These are phyloP conservation scores for Pisolithus microcarpus DNA, from an alignment of 768 basidiomycete species.

Conservation along the genomic window DNA sequence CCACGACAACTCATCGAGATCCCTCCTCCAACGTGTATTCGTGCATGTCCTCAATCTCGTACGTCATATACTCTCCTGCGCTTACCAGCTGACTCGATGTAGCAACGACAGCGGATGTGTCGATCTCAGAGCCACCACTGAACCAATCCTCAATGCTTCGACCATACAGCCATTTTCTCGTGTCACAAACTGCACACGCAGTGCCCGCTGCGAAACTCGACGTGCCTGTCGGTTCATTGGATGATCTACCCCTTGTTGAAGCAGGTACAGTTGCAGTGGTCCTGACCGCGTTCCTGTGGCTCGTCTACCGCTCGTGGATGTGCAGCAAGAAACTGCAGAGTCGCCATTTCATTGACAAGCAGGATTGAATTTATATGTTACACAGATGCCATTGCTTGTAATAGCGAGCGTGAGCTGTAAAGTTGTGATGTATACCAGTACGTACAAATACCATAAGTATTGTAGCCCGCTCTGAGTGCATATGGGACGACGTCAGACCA, in stretches of 20 bases:
- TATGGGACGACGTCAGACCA: conserved; percentile 28
- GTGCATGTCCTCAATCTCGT: conserved; percentile 26
- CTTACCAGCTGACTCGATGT: neutral
- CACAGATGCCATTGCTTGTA: conserved; percentile 10
- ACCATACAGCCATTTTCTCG: conserved; percentile 12
- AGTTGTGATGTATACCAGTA: conserved; percentile 18
- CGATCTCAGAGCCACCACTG: conserved; percentile 9
- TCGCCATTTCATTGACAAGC: conserved; percentile 15
- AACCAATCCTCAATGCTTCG: conserved; percentile 18
- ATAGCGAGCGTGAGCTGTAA: conserved; percentile 9
- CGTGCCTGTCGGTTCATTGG: conserved; percentile 30
- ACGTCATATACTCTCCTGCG: neutral
- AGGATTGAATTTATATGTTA: conserved; percentile 11
- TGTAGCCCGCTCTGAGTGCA: conserved; percentile 8
- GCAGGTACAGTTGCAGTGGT: conserved; percentile 28
- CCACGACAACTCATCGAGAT: conserved; percentile 18
- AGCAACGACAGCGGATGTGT: conserved; percentile 3
- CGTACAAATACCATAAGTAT: conserved; percentile 22
- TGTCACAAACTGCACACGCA: conserved; percentile 5
- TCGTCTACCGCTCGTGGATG: conserved; percentile 21
- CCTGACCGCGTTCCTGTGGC: conserved; percentile 28
- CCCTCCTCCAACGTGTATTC: conserved; percentile 24
- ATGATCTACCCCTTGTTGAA: conserved; percentile 29
- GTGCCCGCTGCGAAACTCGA: conserved; percentile 11
- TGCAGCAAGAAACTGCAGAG: conserved; percentile 16